Evolutionary conservation across 2,329 filamentous ascomycete species (phyloP).

Genomic region (Dactylellina leptospora): DNA sequence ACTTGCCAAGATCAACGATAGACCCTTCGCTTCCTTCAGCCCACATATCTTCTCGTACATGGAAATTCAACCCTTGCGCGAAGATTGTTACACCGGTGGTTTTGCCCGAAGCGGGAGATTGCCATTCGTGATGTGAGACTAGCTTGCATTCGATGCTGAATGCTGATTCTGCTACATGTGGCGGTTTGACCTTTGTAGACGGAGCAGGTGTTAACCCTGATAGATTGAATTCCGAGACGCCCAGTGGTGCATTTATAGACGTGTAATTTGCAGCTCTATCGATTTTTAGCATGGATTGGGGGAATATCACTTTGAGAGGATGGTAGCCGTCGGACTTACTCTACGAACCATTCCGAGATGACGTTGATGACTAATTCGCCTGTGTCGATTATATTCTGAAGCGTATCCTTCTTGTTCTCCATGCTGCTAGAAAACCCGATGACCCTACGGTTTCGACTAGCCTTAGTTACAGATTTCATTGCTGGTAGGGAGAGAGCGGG

Average conservation of each 20-base stretch:
- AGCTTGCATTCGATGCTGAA: constrained; percentile 84
- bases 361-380: constrained; percentile 87
- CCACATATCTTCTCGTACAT: constrained; percentile 87
- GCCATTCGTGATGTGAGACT: constrained; percentile 78
- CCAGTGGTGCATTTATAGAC: constrained; percentile 78
- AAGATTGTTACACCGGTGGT: constrained; percentile 78
- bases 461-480: constrained; percentile 59
- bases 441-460: constrained; percentile 9
- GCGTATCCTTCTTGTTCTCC: constrained; percentile 76
- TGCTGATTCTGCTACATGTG: constrained; percentile 81
- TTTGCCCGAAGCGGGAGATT: constrained; percentile 73
- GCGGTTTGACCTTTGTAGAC: constrained; percentile 72
- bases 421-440: constrained; percentile 69
- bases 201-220: constrained; percentile 76
- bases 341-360: constrained; percentile 81
- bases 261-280: constrained; percentile 78
- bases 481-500: constrained; percentile 62
- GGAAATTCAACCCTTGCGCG: constrained; percentile 85
- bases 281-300: no score
- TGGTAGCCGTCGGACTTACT: no score
- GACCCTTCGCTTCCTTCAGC: constrained; percentile 73
- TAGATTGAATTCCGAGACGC: constrained; percentile 79
- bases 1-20: constrained; percentile 76
- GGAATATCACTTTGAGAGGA: no score
- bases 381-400: constrained; percentile 76